Conservation (phyloP, 148 eudicot species). For the Mesembryanthemum crystallinum region DNA sequence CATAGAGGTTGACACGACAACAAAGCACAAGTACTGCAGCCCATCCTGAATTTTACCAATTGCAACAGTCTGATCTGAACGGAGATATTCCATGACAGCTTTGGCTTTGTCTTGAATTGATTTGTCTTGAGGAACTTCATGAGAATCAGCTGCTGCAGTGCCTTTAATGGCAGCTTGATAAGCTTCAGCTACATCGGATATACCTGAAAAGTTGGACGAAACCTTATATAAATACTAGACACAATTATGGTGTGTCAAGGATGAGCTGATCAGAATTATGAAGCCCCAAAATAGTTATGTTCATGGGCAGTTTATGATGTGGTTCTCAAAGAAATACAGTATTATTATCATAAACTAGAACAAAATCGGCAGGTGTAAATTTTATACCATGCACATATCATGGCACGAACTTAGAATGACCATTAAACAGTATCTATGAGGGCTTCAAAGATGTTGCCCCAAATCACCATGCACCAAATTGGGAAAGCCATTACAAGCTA, state of each 20-base stretch:
- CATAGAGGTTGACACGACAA: slow-evolving; percentile 74
- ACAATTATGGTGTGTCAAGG: neutral
- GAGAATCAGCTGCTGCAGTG: slow-evolving; percentile 44
- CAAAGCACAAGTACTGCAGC: slow-evolving; percentile 56
- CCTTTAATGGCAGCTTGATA: slow-evolving; percentile 71
- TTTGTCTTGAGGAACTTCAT: slow-evolving; percentile 44
- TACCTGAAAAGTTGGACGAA: slow-evolving; percentile 48
- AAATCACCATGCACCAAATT: neutral
- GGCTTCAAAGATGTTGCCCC: too few relatives aligned
- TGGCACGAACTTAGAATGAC: too few relatives aligned
- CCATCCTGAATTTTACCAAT: slow-evolving; percentile 81
- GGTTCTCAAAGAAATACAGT: neutral
- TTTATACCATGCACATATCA: too few relatives aligned
- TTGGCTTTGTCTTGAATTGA: slow-evolving; percentile 70
- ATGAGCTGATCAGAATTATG: neutral
- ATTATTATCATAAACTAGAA: neutral
- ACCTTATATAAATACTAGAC: neutral
- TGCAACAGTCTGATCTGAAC: slow-evolving; percentile 55
- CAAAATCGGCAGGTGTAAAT: too few relatives aligned
- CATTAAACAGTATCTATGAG: too few relatives aligned
- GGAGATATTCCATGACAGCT: slow-evolving; percentile 53
- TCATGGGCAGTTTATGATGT: neutral
- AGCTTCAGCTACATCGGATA: slow-evolving; percentile 87
- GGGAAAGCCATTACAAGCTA: neutral
- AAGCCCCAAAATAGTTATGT: neutral